phyloP scores from a whole-genome alignment of 2,329 filamentous ascomycete species.

The Clonostachys solani region DNA sequence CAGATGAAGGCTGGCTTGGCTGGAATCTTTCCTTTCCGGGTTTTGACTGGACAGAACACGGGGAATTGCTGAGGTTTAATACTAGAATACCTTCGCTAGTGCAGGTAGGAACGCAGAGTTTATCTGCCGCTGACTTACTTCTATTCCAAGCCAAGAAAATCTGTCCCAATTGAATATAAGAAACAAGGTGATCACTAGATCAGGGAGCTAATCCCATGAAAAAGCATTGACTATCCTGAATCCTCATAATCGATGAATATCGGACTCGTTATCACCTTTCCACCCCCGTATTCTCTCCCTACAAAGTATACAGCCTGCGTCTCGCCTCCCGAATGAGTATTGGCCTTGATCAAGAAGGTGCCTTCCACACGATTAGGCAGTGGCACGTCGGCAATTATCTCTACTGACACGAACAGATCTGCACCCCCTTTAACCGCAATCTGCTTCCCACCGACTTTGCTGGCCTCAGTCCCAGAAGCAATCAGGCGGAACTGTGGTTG shows the following conservation, averaged over 20 bases:
- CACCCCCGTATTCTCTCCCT: neutral
- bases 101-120: too few species aligned
- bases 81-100: too few species aligned
- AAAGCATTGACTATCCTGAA: too few species aligned
- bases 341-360: constrained; percentile 2
- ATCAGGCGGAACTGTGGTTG: constrained; percentile 13
- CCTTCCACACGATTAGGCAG: constrained; percentile 13
- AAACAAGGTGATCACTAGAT: too few species aligned
- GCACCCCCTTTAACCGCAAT: constrained; percentile 13
- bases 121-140: too few species aligned
- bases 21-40: too few species aligned
- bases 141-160: too few species aligned
- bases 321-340: neutral
- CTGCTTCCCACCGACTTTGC: constrained; percentile 7
- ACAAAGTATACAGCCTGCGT: neutral
- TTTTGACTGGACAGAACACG: too few species aligned
- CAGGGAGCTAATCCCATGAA: too few species aligned
- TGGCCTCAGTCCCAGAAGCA: constrained; percentile 5
- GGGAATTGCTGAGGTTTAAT: too few species aligned
- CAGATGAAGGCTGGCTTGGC: too few species aligned
- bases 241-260: neutral
- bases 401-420: constrained; percentile 14
- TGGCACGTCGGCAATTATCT: constrained; percentile 9
- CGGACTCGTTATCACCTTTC: neutral
- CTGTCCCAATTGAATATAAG: too few species aligned